Evolutionary conservation across 805 yeast species (phyloP).

Genomic region (Yarrowia sp.): DNA sequence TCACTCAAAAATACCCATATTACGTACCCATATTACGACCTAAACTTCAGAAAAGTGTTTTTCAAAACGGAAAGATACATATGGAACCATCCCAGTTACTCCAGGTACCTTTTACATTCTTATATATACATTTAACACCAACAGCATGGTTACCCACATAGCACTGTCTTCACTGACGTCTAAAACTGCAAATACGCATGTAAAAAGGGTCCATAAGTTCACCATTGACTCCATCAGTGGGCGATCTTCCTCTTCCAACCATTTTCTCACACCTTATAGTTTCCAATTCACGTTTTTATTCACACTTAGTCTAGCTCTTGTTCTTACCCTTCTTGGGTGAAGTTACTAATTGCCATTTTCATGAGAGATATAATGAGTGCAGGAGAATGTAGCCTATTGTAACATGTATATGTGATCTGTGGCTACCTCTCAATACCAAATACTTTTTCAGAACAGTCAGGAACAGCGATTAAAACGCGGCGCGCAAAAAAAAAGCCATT

Average conservation of each 20-base stretch:
- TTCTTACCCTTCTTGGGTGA: neutral
- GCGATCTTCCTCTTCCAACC: no score
- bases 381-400: neutral
- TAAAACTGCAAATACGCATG: slow-evolving; percentile 8
- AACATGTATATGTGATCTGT: neutral
- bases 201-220: neutral
- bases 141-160: no score
- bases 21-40: no score
- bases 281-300: neutral
- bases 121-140: no score
- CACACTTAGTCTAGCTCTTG: neutral
- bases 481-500: neutral
- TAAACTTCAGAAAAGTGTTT: no score
- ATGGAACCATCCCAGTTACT: no score
- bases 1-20: no score
- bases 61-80: no score
- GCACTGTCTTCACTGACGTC: no score
- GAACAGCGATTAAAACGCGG: no score
- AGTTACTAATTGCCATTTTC: neutral
- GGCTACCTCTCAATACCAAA: neutral
- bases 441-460: neutral
- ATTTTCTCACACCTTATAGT: neutral
- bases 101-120: no score
- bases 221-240: neutral
- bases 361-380: neutral